Evolutionary conservation across 1,284 basidiomycete species (phyloP).

Genomic region (Somion occarium): DNA sequence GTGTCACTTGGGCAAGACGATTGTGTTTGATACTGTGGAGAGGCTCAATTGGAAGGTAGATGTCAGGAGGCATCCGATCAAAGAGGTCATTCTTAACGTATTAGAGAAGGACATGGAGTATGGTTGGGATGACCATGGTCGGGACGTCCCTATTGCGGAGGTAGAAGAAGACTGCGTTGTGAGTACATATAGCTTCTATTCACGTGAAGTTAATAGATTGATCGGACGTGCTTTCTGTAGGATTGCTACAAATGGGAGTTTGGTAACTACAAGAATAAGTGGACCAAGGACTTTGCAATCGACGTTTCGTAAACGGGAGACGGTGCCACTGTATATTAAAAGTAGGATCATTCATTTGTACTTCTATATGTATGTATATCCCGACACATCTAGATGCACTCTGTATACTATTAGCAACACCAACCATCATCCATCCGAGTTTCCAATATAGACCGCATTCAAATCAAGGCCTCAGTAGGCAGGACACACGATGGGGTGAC

Average conservation of each 20-base stretch:
- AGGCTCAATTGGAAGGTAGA: conserved; percentile 81
- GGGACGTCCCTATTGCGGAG: conserved; percentile 29
- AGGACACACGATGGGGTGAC: no score
- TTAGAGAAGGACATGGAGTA: conserved; percentile 58
- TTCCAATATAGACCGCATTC: no score
- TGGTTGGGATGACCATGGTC: conserved; percentile 37
- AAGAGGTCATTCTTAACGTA: conserved; percentile 68
- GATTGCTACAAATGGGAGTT: conserved; percentile 71
- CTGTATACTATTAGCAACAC: neutral
- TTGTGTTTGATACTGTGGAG: conserved; percentile 86
- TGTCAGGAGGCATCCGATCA: conserved; percentile 76
- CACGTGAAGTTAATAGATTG: neutral
- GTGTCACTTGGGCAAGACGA: conserved; percentile 63
- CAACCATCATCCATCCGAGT: neutral
- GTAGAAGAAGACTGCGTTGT: conserved; percentile 42
- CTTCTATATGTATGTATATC: conserved; percentile 4
- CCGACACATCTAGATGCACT: conserved; percentile 6
- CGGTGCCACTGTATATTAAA: no score
- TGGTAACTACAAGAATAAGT: conserved; percentile 38
- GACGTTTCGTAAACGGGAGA: neutral
- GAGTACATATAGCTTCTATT: conserved; percentile 20
- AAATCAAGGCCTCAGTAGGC: neutral
- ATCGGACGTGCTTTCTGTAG: conserved; percentile 31
- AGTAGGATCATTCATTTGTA: conserved; percentile 10
- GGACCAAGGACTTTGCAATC: neutral